Conservation (phyloP, 257 asterid genomes). For the Gardenia jasminoides region DNA sequence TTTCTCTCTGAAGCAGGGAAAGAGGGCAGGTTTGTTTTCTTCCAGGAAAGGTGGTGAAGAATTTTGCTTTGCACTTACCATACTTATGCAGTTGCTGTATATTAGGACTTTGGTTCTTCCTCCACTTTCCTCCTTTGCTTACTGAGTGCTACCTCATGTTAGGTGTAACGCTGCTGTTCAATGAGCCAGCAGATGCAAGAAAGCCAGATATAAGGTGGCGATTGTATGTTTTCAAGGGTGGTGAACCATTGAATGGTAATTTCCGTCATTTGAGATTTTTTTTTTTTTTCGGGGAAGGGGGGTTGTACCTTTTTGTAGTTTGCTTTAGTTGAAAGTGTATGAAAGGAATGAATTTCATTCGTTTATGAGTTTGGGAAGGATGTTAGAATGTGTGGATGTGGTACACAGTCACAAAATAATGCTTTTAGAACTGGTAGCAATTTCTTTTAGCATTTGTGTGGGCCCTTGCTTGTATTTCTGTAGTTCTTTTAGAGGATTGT, state of each 20-base stretch:
- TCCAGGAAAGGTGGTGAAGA: not conserved
- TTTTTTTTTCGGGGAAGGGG: no score
- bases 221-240: conserved; percentile 88
- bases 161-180: conserved; percentile 90
- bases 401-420: not conserved
- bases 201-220: conserved; percentile 88
- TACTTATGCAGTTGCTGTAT: no score
- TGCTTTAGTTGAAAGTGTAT: not conserved
- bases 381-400: not conserved
- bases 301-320: not conserved
- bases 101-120: not conserved
- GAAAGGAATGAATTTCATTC: no score
- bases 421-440: not conserved
- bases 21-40: not conserved
- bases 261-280: not conserved
- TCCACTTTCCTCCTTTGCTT: conserved; percentile 14
- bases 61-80: no score
- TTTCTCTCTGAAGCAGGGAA: not conserved
- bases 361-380: not conserved
- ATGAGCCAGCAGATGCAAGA: conserved; percentile 95
- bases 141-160: conserved; percentile 28
- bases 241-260: conserved; percentile 86
- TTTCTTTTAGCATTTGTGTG: not conserved
- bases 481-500: not conserved
- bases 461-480: not conserved